These are phyloP conservation scores for Fusarium robinianum DNA, from an alignment of 2,329 filamentous ascomycete genomes.

Conservation along the genomic window DNA sequence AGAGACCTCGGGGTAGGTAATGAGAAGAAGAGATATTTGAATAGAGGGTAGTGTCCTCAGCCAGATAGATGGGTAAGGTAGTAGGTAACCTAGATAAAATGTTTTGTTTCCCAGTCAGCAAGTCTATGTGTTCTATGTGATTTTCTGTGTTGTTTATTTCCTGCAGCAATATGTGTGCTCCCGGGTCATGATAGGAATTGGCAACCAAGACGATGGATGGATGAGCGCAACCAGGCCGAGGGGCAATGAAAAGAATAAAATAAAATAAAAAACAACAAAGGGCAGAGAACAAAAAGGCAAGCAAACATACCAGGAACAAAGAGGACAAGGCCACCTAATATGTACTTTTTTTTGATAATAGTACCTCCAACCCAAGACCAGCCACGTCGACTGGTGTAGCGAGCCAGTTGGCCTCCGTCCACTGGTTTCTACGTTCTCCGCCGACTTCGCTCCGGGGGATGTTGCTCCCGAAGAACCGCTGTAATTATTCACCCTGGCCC, in stretches of 20 bases:
- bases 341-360: slow-evolving; percentile 28
- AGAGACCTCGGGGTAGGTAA: neutral
- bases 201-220: too few relatives aligned
- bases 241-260: neutral
- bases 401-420: too few relatives aligned
- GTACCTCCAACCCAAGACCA: slow-evolving; percentile 25
- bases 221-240: too few relatives aligned
- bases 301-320: slow-evolving; percentile 22
- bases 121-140: too few relatives aligned
- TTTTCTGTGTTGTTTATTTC: too few relatives aligned
- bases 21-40: neutral
- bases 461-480: slow-evolving; percentile 8
- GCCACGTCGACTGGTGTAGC: slow-evolving; percentile 21
- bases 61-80: too few relatives aligned
- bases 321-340: slow-evolving; percentile 8
- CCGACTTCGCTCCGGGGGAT: slow-evolving; percentile 29
- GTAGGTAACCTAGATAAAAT: too few relatives aligned
- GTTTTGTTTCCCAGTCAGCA: too few relatives aligned
- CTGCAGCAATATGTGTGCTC: too few relatives aligned
- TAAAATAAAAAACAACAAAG: slow-evolving; percentile 11
- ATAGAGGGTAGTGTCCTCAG: too few relatives aligned
- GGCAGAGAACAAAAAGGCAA: slow-evolving; percentile 12
- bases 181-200: too few relatives aligned
- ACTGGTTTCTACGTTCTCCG: too few relatives aligned
- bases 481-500: slow-evolving; percentile 1